phyloP scores from a whole-genome alignment of 306 rosid species.

The Oemleria cerasiformis region DNA sequence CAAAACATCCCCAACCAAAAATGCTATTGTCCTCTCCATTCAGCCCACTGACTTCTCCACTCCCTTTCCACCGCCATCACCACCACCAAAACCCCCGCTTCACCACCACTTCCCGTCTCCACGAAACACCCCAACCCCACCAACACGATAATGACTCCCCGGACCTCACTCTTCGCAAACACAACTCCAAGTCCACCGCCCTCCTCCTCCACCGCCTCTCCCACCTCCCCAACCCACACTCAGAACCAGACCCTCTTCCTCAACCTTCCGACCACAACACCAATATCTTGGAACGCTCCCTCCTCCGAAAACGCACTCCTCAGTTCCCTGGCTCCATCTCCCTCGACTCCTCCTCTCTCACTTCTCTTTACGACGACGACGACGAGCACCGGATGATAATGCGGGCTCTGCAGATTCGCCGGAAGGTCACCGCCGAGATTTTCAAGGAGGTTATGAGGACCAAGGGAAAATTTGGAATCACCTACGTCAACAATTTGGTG shows the following conservation, averaged over 20 bases:
- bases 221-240: not conserved
- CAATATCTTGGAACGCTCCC: slow-evolving; percentile 68
- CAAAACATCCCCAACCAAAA: no score
- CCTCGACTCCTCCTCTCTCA: slow-evolving; percentile 75
- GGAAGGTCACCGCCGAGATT: slow-evolving; percentile 78
- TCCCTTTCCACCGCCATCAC: slow-evolving; percentile 16
- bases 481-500: slow-evolving; percentile 56
- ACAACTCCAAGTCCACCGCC: slow-evolving; percentile 77
- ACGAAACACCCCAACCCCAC: slow-evolving; percentile 23
- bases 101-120: not conserved
- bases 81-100: slow-evolving; percentile 18
- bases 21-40: slow-evolving; percentile 42
- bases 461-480: slow-evolving; percentile 82
- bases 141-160: slow-evolving; percentile 16
- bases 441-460: slow-evolving; percentile 61
- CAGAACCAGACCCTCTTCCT: slow-evolving; percentile 16
- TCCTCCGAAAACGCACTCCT: slow-evolving; percentile 73
- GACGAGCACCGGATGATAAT: slow-evolving; percentile 46
- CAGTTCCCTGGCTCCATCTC: slow-evolving; percentile 91
- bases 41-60: slow-evolving; percentile 24
- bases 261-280: slow-evolving; percentile 44
- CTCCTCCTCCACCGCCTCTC: slow-evolving; percentile 44
- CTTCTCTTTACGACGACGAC: slow-evolving; percentile 37
- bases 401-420: slow-evolving; percentile 82
- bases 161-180: slow-evolving; percentile 45